Evolutionary conservation across 1,284 basidiomycete genomes (phyloP).

Genomic region (Moniliophthora roreri): DNA sequence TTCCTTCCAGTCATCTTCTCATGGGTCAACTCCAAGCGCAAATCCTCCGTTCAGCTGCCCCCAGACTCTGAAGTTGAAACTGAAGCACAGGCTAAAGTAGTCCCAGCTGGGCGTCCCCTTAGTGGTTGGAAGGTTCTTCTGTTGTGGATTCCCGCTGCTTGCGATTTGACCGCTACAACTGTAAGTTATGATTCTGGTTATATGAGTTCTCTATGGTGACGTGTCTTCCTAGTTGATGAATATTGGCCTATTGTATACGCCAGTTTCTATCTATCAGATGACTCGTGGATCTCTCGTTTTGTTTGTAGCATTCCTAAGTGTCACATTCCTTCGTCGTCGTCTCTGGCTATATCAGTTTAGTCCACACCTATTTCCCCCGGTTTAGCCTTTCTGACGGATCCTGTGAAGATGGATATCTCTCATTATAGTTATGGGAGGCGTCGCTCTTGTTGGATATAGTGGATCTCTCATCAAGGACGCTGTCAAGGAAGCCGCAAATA

Average conservation of each 20-base stretch:
- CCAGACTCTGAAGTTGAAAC: slow-evolving; percentile 46
- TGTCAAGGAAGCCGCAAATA: slow-evolving; percentile 44
- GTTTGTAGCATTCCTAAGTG: slow-evolving; percentile 92
- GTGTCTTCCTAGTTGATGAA: slow-evolving; percentile 78
- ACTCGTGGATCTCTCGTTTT: slow-evolving; percentile 95
- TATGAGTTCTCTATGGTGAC: slow-evolving; percentile 8
- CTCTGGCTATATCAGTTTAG: slow-evolving; percentile 79
- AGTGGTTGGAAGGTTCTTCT: slow-evolving; percentile 72
- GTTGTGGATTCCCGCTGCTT: slow-evolving; percentile 85
- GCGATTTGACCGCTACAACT: slow-evolving; percentile 87
- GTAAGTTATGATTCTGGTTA: slow-evolving; percentile 39
- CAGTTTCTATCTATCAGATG: slow-evolving; percentile 99
- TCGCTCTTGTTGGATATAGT: slow-evolving; percentile 89
- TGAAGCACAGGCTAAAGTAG: slow-evolving; percentile 37
- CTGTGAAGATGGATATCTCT: slow-evolving; percentile 83
- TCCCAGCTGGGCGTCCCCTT: slow-evolving; percentile 41
- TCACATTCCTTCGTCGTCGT: slow-evolving; percentile 85
- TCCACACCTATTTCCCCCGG: slow-evolving; percentile 14
- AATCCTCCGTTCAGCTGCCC: slow-evolving; percentile 55
- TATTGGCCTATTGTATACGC: slow-evolving; percentile 90
- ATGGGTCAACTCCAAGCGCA: slow-evolving; percentile 51
- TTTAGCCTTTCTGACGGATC: slow-evolving; percentile 14
- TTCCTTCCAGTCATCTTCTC: slow-evolving; percentile 81
- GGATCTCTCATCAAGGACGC: slow-evolving; percentile 84
- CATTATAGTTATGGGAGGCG: slow-evolving; percentile 87